Base-by-base conservation (phyloP, 257 asterid genomes). In the Gardenia jasminoides region DNA sequence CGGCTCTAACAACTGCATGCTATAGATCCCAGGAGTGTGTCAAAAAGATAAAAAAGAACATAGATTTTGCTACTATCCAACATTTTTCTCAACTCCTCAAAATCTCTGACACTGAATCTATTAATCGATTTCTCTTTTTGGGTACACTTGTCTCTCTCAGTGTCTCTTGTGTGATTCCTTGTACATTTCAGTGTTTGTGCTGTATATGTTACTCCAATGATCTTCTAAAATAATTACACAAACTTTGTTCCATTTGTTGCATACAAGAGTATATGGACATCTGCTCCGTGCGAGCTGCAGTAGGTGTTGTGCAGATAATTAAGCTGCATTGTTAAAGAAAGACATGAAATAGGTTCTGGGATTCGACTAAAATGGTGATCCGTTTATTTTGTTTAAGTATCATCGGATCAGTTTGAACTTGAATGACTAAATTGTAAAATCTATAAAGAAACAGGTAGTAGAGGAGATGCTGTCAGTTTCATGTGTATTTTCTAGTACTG, bases 21-120 rank as follows among this genome's bases (percentile, higher is more conserved):
- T 43, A 70, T 56, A 78, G 81, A 78, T 69, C 81, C 76, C 61
- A 78, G 76, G 76, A 78, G 70, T 70, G 69, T 22, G 81, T 5
- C 41, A 36, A 36, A 36, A 36, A 36, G 4, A 36, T 1, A 36
- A 36, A 36, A 36, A 36, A 36, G 41, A 36, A 36, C 41, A 36
- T 36, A 36, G n/a, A n/a, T 5, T 36, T 36, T 36, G 41, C 41
- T 2, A 36, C 41, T 36, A 36, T 36, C 41, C 41, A 36, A 36
- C 41, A 36, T 36, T 36, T 36, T 36, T 36, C 41, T 36, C 41
- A 0, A 36, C 41, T 36, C 41, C 41, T 3, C 3, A 3, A 5
- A 36, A 36, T 36, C 4, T 36, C 41, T 36, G 41, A 36, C 41
- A 36, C 41, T 36, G n/a, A n/a, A 36, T 36, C 4, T 36, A 36